These are phyloP conservation scores for Talaromyces proteolyticus DNA, from an alignment of 495 filamentous ascomycete species.

Conservation along the genomic window DNA sequence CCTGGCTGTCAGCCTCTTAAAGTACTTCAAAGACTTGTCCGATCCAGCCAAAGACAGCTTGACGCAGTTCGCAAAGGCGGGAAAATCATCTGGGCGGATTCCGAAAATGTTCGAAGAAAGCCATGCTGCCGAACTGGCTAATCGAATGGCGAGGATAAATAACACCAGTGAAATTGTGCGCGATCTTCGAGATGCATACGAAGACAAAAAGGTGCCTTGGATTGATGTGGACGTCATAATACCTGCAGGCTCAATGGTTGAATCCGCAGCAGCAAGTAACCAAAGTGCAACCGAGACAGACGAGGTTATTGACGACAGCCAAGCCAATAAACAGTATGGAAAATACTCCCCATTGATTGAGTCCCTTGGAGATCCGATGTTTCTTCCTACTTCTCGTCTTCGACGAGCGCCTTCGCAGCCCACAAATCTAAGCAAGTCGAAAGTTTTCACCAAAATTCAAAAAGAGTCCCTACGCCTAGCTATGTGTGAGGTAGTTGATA, in stretches of 20 bases:
- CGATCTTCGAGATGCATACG: conserved; percentile 64
- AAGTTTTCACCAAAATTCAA: conserved; percentile 70
- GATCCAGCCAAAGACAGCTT: conserved; percentile 61
- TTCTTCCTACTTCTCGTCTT: conserved; percentile 81
- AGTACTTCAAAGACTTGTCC: conserved; percentile 86
- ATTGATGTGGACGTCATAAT: conserved; percentile 85
- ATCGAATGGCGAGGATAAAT: conserved; percentile 72
- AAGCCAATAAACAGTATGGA: conserved; percentile 45
- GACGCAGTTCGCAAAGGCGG: conserved; percentile 25
- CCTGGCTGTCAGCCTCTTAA: conserved; percentile 83
- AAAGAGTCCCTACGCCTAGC: conserved; percentile 80
- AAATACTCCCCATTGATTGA: conserved; percentile 66
- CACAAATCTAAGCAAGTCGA: conserved; percentile 66
- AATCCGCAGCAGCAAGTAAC: conserved; percentile 28
- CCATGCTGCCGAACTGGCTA: conserved; percentile 87
- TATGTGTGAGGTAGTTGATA: conserved; percentile 88
- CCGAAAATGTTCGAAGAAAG: conserved; percentile 78
- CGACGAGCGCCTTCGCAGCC: conserved; percentile 83
- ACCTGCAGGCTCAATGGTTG: conserved; percentile 65
- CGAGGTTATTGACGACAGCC: conserved; percentile 46
- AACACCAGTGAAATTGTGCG: conserved; percentile 64
- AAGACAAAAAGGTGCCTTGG: conserved; percentile 72
- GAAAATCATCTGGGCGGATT: conserved; percentile 29
- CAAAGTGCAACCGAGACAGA: conserved; percentile 45
- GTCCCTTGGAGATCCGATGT: conserved; percentile 73